Percentiles rank a stretch among this genome's conserved stretches.
Conservation (phyloP, 371 early-diverging fungal species). For the Mortierella sp. region DNA sequence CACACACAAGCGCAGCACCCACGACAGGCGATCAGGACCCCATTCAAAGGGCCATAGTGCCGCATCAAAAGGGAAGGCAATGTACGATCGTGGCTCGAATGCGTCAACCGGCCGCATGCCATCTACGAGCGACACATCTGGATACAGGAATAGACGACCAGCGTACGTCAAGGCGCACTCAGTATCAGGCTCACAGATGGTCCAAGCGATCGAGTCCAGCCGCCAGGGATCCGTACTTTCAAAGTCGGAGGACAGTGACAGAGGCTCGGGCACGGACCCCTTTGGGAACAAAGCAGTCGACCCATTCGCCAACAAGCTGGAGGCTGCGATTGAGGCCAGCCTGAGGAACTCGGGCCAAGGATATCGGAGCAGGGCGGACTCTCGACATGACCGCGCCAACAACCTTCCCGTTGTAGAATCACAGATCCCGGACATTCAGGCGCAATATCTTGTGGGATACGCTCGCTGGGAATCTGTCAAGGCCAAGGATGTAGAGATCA, state of each 20-base stretch:
- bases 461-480: constrained; percentile 50
- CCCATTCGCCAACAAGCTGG: constrained; percentile 47
- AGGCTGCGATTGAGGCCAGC: constrained; percentile 45
- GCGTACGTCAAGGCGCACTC: constrained; percentile 34
- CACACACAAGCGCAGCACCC: background rate
- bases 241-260: background rate
- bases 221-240: constrained; percentile 4
- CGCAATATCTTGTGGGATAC: constrained; percentile 36
- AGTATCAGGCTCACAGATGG: constrained; percentile 52
- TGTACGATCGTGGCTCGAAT: background rate
- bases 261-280: constrained; percentile 17
- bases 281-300: constrained; percentile 28
- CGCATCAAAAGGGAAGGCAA: background rate
- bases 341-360: background rate
- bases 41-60: background rate
- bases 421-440: constrained; percentile 43
- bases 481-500: constrained; percentile 41
- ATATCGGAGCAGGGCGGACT: background rate
- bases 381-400: constrained; percentile 16
- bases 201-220: constrained; percentile 47
- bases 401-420: background rate
- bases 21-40: background rate
- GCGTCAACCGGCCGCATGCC: background rate
- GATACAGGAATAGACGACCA: constrained; percentile 14
- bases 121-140: background rate